Percentiles rank a stretch among this genome's conserved stretches.
phyloP scores from a whole-genome alignment of 2,329 filamentous ascomycete species.

The Venturiaceae sp. region DNA sequence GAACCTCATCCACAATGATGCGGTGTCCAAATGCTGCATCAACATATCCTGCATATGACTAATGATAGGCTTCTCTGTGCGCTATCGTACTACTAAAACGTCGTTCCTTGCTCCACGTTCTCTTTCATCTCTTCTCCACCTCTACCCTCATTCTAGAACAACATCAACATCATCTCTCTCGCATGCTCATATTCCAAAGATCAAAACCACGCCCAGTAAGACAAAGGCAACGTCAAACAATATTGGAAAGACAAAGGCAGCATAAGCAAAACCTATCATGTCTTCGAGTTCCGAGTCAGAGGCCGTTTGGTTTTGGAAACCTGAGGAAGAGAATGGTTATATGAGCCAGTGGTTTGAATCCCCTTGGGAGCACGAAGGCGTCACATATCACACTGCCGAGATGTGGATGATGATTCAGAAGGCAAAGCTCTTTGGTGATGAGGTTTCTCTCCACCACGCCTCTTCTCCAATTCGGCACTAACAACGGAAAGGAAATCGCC shows the following conservation, averaged over 20 bases:
- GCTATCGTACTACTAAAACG: background rate
- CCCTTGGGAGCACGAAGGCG: constrained; percentile 34
- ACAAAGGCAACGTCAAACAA: too few species aligned
- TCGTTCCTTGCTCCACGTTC: background rate
- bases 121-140: too few species aligned
- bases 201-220: too few species aligned
- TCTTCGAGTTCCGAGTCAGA: background rate
- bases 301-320: constrained; percentile 25
- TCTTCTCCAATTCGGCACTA: background rate
- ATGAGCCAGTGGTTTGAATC: constrained; percentile 54
- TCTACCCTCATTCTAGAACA: too few species aligned
- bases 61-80: background rate
- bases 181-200: background rate
- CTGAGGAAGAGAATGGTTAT: constrained; percentile 39
- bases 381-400: constrained; percentile 29
- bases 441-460: constrained; percentile 14
- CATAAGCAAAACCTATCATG: background rate
- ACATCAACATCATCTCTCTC: background rate
- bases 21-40: background rate
- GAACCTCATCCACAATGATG: too few species aligned
- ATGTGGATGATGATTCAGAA: constrained; percentile 42
- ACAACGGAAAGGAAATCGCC: constrained; percentile 1
- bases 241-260: background rate
- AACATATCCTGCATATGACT: background rate
- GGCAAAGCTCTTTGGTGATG: constrained; percentile 30